Base-by-base conservation (phyloP, 345 rosid species). In the Gossypium sturtianum region DNA sequence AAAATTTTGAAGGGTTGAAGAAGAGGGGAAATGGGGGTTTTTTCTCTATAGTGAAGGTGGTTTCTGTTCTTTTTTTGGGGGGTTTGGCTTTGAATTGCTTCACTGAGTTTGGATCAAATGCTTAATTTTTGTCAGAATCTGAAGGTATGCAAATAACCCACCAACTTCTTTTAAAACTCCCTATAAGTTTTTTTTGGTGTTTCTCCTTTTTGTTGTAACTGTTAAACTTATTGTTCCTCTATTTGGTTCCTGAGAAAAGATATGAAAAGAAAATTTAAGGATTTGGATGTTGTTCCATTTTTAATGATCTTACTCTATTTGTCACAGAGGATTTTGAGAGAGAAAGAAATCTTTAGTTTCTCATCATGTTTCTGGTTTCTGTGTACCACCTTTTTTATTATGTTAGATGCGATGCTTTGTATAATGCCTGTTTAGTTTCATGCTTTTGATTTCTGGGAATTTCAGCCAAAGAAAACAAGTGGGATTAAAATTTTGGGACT, bases 41-140 rank as follows among this genome's bases (percentile, higher is more conserved):
- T 57, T 69, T 72, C 65, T 81, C 80, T 1, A 16, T 34, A 10
- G 17, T 60, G 12, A 83, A 60, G 77, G 60, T 64, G 73, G 62
- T 73, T 72, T 62, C 65, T 64, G 38, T 52, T 43, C 27, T 85
- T 75, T 70, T 82, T 76, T 54, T 84, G 1, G 64, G 77, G 0
- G 29, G 71, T 70, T 38, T 83, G 72, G 23, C 81, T 56, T 66
- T 83, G 76, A 75, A 73, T 23, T 83, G 79, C 75, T 79, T 66
- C 16, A 61, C 23, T 7, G 61, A 61, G 27, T 71, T 82, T 17
- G 83, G 86, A 73, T 82, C 83, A 44, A 77, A 71, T 60, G 91
- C 89, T 83, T 88, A 81, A 73, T 80, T 74, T 51, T 76, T 88
- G 72, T 89, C 90, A 7, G 77, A 44, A 1, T 86, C 83, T 23